Evolutionary conservation across 2,329 filamentous ascomycete species (phyloP).

Genomic region (Cucurbitaria berberidis): DNA sequence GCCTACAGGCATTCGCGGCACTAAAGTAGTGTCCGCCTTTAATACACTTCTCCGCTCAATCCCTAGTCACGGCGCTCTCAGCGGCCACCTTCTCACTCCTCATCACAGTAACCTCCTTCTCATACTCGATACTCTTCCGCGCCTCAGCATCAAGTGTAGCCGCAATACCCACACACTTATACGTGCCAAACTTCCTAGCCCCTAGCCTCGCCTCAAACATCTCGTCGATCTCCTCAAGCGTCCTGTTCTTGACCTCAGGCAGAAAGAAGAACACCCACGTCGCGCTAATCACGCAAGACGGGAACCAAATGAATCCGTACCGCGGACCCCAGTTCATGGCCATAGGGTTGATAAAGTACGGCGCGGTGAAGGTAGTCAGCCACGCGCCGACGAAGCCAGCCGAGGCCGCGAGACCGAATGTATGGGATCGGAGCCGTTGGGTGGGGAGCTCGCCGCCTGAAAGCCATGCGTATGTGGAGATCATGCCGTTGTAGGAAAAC

Average conservation of each 20-base stretch:
- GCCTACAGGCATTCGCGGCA: too few relatives aligned
- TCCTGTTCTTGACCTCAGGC: conserved; percentile 61
- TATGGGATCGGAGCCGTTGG: conserved; percentile 62
- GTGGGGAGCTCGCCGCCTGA: conserved; percentile 64
- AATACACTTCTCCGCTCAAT: neutral
- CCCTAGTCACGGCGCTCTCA: neutral
- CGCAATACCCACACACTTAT: conserved; percentile 39
- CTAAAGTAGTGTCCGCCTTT: too few relatives aligned
- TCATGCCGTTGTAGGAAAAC: conserved; percentile 61
- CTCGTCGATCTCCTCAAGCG: conserved; percentile 62
- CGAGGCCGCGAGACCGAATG: conserved; percentile 61
- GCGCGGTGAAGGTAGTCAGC: conserved; percentile 64
- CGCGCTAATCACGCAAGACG: conserved; percentile 39
- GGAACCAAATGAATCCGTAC: conserved; percentile 64
- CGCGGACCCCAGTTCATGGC: conserved; percentile 64
- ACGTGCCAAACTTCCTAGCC: conserved; percentile 53
- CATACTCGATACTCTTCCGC: conserved; percentile 33
- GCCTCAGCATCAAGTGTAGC: conserved; percentile 13
- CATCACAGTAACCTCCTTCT: conserved; percentile 33
- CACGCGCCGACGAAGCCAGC: conserved; percentile 62
- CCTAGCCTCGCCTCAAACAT: conserved; percentile 55
- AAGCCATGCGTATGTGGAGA: conserved; percentile 64
- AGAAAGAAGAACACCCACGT: conserved; percentile 54
- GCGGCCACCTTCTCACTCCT: conserved; percentile 27
- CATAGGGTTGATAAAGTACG: conserved; percentile 65